Percentiles rank a stretch among this genome's conserved stretches.
phyloP scores from a whole-genome alignment of 805 yeast species.

The Metschnikowia baotianmanensis region DNA sequence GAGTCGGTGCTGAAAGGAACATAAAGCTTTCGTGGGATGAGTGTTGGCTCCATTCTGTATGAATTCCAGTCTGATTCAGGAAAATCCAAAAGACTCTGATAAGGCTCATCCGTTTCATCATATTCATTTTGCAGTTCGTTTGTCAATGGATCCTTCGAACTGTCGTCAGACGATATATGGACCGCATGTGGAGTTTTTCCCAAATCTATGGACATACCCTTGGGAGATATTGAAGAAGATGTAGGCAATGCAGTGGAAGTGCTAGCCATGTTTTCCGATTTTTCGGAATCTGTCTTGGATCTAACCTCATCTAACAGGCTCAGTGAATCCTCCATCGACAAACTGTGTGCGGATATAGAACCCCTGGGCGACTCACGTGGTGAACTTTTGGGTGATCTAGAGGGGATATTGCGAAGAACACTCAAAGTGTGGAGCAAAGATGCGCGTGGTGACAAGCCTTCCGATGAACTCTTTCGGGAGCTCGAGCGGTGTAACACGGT shows the following conservation, averaged over 20 bases:
- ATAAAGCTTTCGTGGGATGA: constrained; percentile 66
- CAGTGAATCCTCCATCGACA: constrained; percentile 2
- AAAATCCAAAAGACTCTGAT: constrained; percentile 27
- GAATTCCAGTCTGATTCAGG: constrained; percentile 30
- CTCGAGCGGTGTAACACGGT: constrained; percentile 33
- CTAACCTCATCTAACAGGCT: background rate
- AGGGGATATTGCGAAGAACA: constrained; percentile 37
- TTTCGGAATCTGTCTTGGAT: background rate
- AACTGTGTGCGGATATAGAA: constrained; percentile 32
- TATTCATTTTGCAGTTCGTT: background rate
- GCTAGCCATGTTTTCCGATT: background rate
- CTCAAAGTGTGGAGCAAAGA: constrained; percentile 42
- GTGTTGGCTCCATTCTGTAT: constrained; percentile 53
- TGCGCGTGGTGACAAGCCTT: constrained; percentile 38
- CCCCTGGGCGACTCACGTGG: constrained; percentile 49
- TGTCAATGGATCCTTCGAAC: background rate
- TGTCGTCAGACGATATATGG: background rate
- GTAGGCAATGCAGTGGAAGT: background rate
- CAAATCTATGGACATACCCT: constrained; percentile 4
- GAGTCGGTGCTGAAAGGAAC: constrained; percentile 64
- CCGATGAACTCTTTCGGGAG: constrained; percentile 38
- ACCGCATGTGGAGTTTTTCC: background rate
- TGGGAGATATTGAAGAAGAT: constrained; percentile 3
- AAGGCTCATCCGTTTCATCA: background rate
- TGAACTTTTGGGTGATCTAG: constrained; percentile 37